Evolutionary conservation across 495 filamentous ascomycete species (phyloP).

Genomic region (Aspergillus asperescens): DNA sequence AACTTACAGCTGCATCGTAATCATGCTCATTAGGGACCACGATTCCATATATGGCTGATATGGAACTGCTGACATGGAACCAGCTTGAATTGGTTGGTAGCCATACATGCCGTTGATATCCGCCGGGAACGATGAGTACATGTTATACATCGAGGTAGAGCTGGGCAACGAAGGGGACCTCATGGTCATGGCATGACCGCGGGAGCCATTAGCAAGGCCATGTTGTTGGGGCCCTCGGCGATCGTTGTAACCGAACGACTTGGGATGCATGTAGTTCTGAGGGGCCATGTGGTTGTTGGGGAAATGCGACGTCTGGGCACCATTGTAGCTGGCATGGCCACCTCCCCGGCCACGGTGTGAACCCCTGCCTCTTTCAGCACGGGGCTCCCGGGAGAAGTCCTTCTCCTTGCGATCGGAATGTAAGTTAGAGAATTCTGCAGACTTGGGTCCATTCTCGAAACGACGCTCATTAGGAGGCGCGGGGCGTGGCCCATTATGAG

Average conservation of each 20-base stretch:
- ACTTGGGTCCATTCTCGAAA: conserved; percentile 37
- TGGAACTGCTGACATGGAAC: conserved; percentile 56
- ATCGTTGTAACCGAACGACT: conserved; percentile 38
- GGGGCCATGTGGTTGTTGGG: conserved; percentile 43
- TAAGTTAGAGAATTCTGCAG: conserved; percentile 33
- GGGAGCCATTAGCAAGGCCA: conserved; percentile 31
- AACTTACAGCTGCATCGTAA: conserved; percentile 64
- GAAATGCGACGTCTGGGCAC: conserved; percentile 42
- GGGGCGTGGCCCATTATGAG: conserved; percentile 29
- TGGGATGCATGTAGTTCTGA: conserved; percentile 35
- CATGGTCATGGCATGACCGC: conserved; percentile 38
- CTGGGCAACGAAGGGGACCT: conserved; percentile 48
- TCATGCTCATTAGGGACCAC: conserved; percentile 50
- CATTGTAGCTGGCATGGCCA: conserved; percentile 34
- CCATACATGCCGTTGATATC: conserved; percentile 45
- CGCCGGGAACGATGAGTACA: conserved; percentile 33
- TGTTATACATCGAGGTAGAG: conserved; percentile 34
- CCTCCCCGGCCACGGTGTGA: conserved; percentile 53
- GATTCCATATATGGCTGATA: conserved; percentile 57
- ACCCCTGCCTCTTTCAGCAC: conserved; percentile 50
- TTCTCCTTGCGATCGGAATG: conserved; percentile 22
- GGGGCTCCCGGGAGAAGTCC: conserved; percentile 42
- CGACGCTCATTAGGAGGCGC: conserved; percentile 30
- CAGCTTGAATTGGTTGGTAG: conserved; percentile 50
- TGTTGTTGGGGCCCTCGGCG: conserved; percentile 38